Conservation (phyloP, 805 yeast genomes). For the Metschnikowia picachoensis region DNA sequence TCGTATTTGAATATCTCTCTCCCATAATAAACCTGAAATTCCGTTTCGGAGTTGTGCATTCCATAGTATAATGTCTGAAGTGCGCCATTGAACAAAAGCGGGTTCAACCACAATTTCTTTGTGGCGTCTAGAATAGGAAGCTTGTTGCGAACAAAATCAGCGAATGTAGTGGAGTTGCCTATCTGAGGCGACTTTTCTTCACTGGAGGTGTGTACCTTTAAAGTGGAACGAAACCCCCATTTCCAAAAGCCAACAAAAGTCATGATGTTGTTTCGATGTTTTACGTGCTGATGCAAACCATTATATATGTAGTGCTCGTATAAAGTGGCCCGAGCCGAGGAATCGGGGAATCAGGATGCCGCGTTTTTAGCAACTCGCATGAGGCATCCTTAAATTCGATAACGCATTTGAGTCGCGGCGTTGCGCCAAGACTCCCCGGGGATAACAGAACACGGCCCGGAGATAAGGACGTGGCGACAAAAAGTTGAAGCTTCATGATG, state of each 20-base stretch:
- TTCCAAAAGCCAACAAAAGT: conserved; percentile 18
- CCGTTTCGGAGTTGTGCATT: conserved; percentile 45
- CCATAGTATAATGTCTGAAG: conserved; percentile 74
- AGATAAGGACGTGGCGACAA: no score
- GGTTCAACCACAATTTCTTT: conserved; percentile 52
- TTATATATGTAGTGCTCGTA: not conserved
- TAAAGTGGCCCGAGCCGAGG: not conserved
- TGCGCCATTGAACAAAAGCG: conserved; percentile 65
- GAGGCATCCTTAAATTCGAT: not conserved
- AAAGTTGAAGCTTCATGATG: no score
- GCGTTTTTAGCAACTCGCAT: not conserved
- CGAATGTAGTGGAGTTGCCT: conserved; percentile 5
- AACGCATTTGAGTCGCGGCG: no score
- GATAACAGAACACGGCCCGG: no score
- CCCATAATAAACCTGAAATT: conserved; percentile 65
- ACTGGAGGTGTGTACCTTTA: conserved; percentile 23
- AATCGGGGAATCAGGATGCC: not conserved
- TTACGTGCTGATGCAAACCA: not conserved
- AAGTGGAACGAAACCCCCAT: conserved; percentile 39
- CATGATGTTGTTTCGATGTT: not conserved
- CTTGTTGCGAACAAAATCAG: conserved; percentile 12
- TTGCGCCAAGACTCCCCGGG: no score
- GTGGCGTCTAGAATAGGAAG: conserved; percentile 22
- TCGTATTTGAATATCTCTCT: conserved; percentile 54
- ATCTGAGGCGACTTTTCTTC: conserved; percentile 17